Evolutionary conservation across 129 eudicot genomes (phyloP).

Genomic region (Calendula officinalis): DNA sequence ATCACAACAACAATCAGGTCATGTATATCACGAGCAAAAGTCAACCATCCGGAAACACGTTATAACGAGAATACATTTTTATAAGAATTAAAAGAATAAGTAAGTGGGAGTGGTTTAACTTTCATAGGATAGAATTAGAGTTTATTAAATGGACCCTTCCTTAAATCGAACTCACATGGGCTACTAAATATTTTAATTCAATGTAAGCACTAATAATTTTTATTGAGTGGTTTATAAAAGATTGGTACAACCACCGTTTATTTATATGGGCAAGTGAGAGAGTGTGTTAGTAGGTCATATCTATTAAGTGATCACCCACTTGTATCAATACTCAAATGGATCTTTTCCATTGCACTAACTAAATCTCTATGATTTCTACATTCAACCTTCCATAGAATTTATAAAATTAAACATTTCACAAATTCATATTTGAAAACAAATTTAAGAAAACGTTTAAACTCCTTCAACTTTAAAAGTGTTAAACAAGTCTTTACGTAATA

Average conservation of each 20-base stretch:
- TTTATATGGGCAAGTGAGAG: conserved; percentile 32
- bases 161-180: conserved; percentile 41
- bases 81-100: too few species aligned
- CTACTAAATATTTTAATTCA: conserved; percentile 28
- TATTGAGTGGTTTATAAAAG: conserved; percentile 30
- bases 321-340: conserved; percentile 20
- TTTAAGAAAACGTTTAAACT: too few species aligned
- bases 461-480: too few species aligned
- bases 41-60: too few species aligned
- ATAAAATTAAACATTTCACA: neutral
- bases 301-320: conserved; percentile 39
- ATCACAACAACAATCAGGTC: too few species aligned
- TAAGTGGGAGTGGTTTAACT: too few species aligned
- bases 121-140: neutral
- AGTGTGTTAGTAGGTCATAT: conserved; percentile 34
- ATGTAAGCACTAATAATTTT: conserved; percentile 25
- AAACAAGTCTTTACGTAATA: too few species aligned
- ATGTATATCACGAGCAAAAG: too few species aligned
- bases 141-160: conserved; percentile 33
- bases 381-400: conserved; percentile 24
- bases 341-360: conserved; percentile 23
- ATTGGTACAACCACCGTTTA: conserved; percentile 41
- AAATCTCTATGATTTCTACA: conserved; percentile 31
- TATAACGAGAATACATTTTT: too few species aligned
- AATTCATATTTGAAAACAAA: too few species aligned